Evolutionary conservation across 352 stramenopile species (phyloP).

Genomic region (Phytophthora citrophthora): DNA sequence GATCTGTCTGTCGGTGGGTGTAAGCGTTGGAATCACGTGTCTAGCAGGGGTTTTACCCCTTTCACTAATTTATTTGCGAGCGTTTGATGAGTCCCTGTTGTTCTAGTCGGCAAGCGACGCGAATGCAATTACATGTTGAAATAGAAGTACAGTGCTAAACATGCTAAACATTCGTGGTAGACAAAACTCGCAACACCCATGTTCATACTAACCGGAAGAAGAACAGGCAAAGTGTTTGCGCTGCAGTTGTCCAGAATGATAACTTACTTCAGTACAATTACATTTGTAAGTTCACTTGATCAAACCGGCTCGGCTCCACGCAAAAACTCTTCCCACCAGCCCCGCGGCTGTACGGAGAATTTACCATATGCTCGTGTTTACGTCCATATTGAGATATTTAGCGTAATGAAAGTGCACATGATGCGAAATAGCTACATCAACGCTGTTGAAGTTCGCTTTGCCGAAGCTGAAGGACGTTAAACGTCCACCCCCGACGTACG

Average conservation of each 20-base stretch:
- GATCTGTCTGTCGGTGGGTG: constrained; percentile 19
- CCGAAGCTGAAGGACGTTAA: no score
- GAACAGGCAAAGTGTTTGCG: no score
- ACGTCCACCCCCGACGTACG: no score
- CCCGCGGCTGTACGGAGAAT: not conserved
- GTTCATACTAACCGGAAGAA: no score
- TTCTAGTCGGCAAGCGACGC: not conserved
- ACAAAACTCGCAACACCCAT: no score
- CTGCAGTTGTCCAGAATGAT: not conserved
- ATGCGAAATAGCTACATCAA: constrained; percentile 12
- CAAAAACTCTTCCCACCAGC: not conserved
- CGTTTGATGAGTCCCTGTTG: constrained; percentile 3
- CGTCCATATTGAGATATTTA: not conserved
- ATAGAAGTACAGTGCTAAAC: no score
- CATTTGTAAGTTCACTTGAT: no score
- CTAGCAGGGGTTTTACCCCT: constrained; percentile 30
- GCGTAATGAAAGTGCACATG: not conserved
- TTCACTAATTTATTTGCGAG: constrained; percentile 3
- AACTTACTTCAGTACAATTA: not conserved
- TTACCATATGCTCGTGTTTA: not conserved
- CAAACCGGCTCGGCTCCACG: no score
- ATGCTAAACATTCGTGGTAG: no score
- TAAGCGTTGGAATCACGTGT: constrained; percentile 52
- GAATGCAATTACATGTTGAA: no score
- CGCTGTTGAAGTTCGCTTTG: not conserved